Percentiles rank a stretch among this genome's conserved stretches.
phyloP scores from a whole-genome alignment of 352 stramenopile species.

The Globisporangium iwayamae region DNA sequence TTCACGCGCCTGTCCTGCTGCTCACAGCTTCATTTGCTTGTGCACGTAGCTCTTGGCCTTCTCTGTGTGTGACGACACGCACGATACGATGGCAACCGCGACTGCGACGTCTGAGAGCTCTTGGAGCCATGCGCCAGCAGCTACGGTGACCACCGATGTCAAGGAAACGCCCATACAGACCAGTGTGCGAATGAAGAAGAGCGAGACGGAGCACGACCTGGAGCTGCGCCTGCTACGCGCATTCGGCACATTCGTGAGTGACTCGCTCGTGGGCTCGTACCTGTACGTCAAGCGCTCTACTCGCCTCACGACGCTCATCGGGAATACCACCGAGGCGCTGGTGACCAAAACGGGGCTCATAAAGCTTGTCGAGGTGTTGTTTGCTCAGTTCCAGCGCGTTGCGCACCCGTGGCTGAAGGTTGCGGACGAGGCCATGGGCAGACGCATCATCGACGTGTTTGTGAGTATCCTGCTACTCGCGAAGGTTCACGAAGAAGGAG shows the following conservation, averaged over 20 bases:
- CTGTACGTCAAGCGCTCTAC: constrained; percentile 46
- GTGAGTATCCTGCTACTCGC: constrained; percentile 51
- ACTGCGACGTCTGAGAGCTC: background rate
- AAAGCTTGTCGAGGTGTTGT: constrained; percentile 39
- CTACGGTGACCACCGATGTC: background rate
- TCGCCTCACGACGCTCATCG: constrained; percentile 40
- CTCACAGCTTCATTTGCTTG: background rate
- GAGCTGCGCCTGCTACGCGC: constrained; percentile 58
- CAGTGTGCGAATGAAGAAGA: background rate
- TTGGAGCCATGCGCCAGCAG: background rate
- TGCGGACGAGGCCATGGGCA: constrained; percentile 60
- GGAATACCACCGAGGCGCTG: constrained; percentile 46
- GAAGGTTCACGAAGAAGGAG: constrained; percentile 21
- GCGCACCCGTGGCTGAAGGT: constrained; percentile 46
- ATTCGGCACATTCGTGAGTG: constrained; percentile 34
- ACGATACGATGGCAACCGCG: background rate
- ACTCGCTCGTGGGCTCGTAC: constrained; percentile 44
- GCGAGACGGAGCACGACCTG: constrained; percentile 26
- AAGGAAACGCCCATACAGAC: background rate
- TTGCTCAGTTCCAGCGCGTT: constrained; percentile 53
- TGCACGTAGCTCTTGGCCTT: background rate
- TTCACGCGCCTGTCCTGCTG: background rate
- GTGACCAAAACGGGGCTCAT: constrained; percentile 36
- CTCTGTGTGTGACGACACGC: background rate
- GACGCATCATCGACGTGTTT: constrained; percentile 50